Evolutionary conservation across 2,329 filamentous ascomycete genomes (phyloP), one percentile per base, ranked within the genome.

Genomic region (Ceratocystis variospora): DNA sequence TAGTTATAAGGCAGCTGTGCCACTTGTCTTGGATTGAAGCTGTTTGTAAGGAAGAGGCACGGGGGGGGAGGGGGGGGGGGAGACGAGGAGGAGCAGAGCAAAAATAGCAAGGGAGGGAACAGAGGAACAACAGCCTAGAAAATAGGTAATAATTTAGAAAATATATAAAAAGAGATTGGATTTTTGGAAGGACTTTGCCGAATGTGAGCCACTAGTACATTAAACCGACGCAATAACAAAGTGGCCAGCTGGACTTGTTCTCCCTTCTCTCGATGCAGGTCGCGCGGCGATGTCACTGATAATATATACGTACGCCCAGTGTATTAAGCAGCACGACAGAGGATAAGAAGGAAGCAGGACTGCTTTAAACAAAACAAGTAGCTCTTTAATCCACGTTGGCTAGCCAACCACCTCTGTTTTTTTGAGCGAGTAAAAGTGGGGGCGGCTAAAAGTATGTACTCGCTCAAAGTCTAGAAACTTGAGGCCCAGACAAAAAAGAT

Each of bases 361-460:
- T 3, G 33, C 12, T 37, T 37, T 37, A 46, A 22, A 28, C 7
- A 28, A 25, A 25, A 25, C 19, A 19, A 25, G 48, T 25, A 53
- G 19, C 19, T 25, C 7, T 17, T 59, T n/a, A 1, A 17, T 19
- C 25, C 53, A 7, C 61, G 61, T 63, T 63, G 53, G 61, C 61
- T 48, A 46, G 61, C 61, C 61, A 63, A 63, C 61, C 61, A 63
- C 61, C 61, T n/a, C 41, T 41, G 8, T 63, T 62, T 63, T 48
- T 45, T 6, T 31, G 15, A 19, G 22, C 28, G 2, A 37, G 33
- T 3, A 28, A 48, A 63, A 63, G 61, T 63, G 61, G 46, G 44
- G 28, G 12, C 37, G 25, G 19, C 33, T 46, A 46, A 63, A 46
- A 37, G 33, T 37, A 37, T 37, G 1, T n/a, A 63, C 41, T 28